Evolutionary conservation across 1,284 basidiomycete species (phyloP), one percentile per base, ranked within the genome.

Genomic region (Phaffia rhodozyma): DNA sequence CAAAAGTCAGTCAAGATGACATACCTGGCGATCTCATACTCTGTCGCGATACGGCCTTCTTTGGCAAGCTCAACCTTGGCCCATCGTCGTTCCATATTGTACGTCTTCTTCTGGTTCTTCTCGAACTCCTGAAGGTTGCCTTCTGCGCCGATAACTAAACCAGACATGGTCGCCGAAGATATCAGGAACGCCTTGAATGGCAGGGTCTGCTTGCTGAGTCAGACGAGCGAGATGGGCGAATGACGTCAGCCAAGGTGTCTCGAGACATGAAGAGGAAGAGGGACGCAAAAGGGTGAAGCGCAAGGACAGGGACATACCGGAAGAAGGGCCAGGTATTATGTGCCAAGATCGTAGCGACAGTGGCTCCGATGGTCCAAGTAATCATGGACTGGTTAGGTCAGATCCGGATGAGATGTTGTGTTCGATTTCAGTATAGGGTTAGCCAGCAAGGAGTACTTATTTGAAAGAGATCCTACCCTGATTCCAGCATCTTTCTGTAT

Each of bases 121-220:
- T 65, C 63, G 38, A 56, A 65, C 48, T 48, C 51, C 54, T 65
- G 63, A 16, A 61, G 55, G 32, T 52, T 52, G 43, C 57, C 20
- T n/a, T 65, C 63, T 4, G 63, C 63, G 2, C 58, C 49, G 1
- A 65, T 60, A 3, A 65, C 63, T 23, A 59, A 34, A 2, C 63
- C 63, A 5, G 49, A 32, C 63, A 65, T 65, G 21, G 49, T 51
- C 5, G 52, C 58, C 7, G 49, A 34, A 4, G 63, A 65, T 13
- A 65, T 50, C 25, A 65, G 43, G 25, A 65, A 65, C 6, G 53
- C 63, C 21, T 65, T 65, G n/a, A 54, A 54, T 27, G 61, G 54
- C 9, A 56, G 11, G 20, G 61, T 62, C 47, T 62, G 61, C 2
- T 55, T 54, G 7, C 62, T 63, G 48, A 13, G 13, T n/a, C 23